Percentiles rank a stretch among this genome's conserved stretches.
phyloP scores from a whole-genome alignment of 345 rosid genomes.

The Gynandropsis gynandra region DNA sequence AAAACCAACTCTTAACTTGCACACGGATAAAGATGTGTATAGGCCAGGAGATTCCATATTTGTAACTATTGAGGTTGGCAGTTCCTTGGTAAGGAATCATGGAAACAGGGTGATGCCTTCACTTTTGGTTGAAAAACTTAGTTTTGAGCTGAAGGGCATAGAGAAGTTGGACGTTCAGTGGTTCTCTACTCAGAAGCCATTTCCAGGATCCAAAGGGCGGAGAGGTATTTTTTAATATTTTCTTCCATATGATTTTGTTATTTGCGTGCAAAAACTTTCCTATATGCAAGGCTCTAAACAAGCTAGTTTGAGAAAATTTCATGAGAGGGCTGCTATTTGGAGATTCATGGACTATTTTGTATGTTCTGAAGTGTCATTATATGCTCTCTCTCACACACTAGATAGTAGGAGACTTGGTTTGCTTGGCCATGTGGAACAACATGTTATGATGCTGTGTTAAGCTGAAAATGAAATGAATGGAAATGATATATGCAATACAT shows the following conservation, averaged over 20 bases:
- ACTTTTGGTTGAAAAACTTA: slow-evolving; percentile 61
- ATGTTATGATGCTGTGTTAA: not conserved
- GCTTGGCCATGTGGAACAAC: too few species aligned
- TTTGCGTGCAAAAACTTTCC: not conserved
- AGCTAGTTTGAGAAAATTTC: too few species aligned
- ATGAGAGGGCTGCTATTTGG: too few species aligned
- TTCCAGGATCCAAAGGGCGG: slow-evolving; percentile 52
- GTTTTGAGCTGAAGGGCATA: slow-evolving; percentile 77
- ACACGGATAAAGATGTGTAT: slow-evolving; percentile 68
- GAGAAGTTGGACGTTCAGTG: slow-evolving; percentile 78
- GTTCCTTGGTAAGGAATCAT: slow-evolving; percentile 25
- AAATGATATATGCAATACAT: not conserved
- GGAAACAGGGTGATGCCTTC: slow-evolving; percentile 28
- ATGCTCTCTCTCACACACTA: too few species aligned
- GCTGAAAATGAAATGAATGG: not conserved
- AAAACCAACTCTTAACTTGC: slow-evolving; percentile 45
- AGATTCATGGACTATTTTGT: too few species aligned
- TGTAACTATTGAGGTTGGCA: slow-evolving; percentile 58
- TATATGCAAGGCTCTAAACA: too few species aligned
- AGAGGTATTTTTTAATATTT: slow-evolving; percentile 43
- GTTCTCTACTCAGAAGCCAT: slow-evolving; percentile 66
- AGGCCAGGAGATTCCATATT: slow-evolving; percentile 76
- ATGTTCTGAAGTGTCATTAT: too few species aligned
- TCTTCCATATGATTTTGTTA: slow-evolving; percentile 8
- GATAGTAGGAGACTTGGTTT: too few species aligned